Evolutionary conservation across 108 stramenopile genomes (phyloP).

Genomic region (Pseudonitzschia pungens): DNA sequence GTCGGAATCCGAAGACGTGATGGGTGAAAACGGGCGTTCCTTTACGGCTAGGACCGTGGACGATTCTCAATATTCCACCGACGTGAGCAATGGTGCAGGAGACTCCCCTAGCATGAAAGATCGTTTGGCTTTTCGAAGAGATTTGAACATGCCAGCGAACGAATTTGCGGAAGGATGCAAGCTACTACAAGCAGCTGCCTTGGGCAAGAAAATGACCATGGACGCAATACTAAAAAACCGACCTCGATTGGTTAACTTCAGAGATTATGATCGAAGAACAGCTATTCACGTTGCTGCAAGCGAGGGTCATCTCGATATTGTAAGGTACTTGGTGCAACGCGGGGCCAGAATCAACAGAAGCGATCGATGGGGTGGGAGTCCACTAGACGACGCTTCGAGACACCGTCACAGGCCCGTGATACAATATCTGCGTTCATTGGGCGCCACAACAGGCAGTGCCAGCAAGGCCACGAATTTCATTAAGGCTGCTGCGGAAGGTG

Average conservation of each 20-base stretch:
- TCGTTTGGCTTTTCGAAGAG: slow-evolving; percentile 49
- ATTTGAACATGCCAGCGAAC: slow-evolving; percentile 55
- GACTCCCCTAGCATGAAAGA: background rate
- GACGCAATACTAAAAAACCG: slow-evolving; percentile 33
- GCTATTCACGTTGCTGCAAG: slow-evolving; percentile 81
- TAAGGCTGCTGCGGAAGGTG: slow-evolving; percentile 79
- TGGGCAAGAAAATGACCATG: slow-evolving; percentile 47
- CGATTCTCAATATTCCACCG: background rate
- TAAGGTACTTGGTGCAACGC: slow-evolving; percentile 45
- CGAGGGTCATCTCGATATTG: slow-evolving; percentile 78
- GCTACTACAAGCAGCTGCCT: slow-evolving; percentile 73
- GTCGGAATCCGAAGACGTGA: slow-evolving; percentile 25
- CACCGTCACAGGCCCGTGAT: slow-evolving; percentile 76
- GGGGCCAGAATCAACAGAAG: slow-evolving; percentile 70
- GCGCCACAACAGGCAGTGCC: slow-evolving; percentile 69
- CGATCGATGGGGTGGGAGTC: slow-evolving; percentile 81
- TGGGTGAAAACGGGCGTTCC: too few species aligned
- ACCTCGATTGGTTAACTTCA: slow-evolving; percentile 70
- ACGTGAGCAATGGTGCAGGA: background rate
- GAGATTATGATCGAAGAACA: slow-evolving; percentile 88
- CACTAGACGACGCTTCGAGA: slow-evolving; percentile 87
- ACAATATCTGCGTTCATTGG: slow-evolving; percentile 60
- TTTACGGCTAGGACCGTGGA: slow-evolving; percentile 15
- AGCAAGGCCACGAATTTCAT: slow-evolving; percentile 71
- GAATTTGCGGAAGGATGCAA: slow-evolving; percentile 84